These are phyloP conservation scores for Aspergillus diversus DNA, from an alignment of 495 filamentous ascomycete species.

Conservation along the genomic window DNA sequence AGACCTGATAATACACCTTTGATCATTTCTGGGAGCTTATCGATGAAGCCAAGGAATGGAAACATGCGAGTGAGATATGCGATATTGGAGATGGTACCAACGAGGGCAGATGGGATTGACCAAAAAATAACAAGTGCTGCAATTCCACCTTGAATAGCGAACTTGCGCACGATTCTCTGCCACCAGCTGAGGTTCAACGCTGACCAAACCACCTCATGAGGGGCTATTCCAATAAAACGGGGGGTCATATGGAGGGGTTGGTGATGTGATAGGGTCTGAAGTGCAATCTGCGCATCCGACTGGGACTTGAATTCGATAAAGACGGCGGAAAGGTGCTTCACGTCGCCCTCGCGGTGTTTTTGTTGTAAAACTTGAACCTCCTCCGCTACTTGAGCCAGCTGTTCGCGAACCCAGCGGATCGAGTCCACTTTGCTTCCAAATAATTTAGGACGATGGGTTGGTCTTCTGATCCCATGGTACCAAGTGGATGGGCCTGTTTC, in stretches of 20 bases:
- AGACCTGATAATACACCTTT: slow-evolving; percentile 81
- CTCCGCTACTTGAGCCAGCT: slow-evolving; percentile 71
- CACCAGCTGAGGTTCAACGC: slow-evolving; percentile 82
- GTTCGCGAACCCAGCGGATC: slow-evolving; percentile 78
- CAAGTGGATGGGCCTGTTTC: slow-evolving; percentile 51
- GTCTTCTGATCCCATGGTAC: slow-evolving; percentile 53
- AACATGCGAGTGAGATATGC: slow-evolving; percentile 61
- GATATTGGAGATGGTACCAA: slow-evolving; percentile 82
- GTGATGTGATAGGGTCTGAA: slow-evolving; percentile 80
- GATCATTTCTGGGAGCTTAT: slow-evolving; percentile 66
- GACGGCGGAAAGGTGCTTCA: slow-evolving; percentile 63
- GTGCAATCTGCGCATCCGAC: slow-evolving; percentile 77
- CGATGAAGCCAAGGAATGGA: slow-evolving; percentile 70
- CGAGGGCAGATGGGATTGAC: slow-evolving; percentile 83
- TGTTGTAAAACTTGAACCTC: slow-evolving; percentile 67
- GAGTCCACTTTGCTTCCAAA: slow-evolving; percentile 78
- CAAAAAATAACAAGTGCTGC: slow-evolving; percentile 83
- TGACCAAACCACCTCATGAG: slow-evolving; percentile 80
- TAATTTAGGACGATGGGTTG: slow-evolving; percentile 56
- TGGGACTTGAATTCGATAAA: slow-evolving; percentile 87
- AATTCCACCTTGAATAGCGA: slow-evolving; percentile 68
- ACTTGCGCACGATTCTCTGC: slow-evolving; percentile 71
- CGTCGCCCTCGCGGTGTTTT: slow-evolving; percentile 50
- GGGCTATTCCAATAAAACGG: slow-evolving; percentile 76
- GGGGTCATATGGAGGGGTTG: slow-evolving; percentile 85